Base-by-base conservation (phyloP, 345 rosid species). In the Gossypium herbaceum region DNA sequence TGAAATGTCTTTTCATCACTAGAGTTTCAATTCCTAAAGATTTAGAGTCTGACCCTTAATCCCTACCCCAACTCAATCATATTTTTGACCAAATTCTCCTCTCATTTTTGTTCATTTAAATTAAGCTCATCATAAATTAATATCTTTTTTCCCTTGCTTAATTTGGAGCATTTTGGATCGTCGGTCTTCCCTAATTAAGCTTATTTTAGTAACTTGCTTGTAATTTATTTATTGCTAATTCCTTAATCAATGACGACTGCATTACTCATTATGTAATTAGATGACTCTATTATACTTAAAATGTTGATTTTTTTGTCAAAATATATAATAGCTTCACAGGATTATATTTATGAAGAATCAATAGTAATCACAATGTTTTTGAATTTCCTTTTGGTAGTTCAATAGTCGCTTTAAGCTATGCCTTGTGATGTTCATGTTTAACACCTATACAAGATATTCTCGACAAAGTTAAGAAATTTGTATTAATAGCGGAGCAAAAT, bases 221-320 rank as follows among this genome's bases (percentile, higher is more conserved):
- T 9, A 20, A 58, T 50, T 56, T 11, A 17, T 43, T 24, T 7
- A 1, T 4, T 9, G 9, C 19, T n/a, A 13, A 12, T 22, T n/a
- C 39, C 47, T 64, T 56, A 19, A 9, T 56, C 68, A 81, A 72
- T 88, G 89, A 88, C 87, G 88, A 78, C 9, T 45, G 78, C 64
- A 76, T 83, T 84, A 76, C 87, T 65, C 68, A 20, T 34, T 77
- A 78, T 82, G 89, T 58, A 81, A 83, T 64, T 77, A 69, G 41
- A 17, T 10, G 51, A 20, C 27, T 25, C 10, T 51, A 58, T 72
- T 71, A 29, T 59, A 17, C 17, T 20, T 56, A n/a, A 17, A 15
- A 73, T 17, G 47, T 41, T 25, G 62, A 58, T 56, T 41, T 27
- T 2, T 52, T n/a, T 34, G 22, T 44, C 57, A 59, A 22, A 77